A percentile compares a stretch with the other conserved stretches of the same genome.
These are phyloP conservation scores for Omphalotus guepiniiformis DNA, from an alignment of 768 basidiomycete species.

Conservation along the genomic window DNA sequence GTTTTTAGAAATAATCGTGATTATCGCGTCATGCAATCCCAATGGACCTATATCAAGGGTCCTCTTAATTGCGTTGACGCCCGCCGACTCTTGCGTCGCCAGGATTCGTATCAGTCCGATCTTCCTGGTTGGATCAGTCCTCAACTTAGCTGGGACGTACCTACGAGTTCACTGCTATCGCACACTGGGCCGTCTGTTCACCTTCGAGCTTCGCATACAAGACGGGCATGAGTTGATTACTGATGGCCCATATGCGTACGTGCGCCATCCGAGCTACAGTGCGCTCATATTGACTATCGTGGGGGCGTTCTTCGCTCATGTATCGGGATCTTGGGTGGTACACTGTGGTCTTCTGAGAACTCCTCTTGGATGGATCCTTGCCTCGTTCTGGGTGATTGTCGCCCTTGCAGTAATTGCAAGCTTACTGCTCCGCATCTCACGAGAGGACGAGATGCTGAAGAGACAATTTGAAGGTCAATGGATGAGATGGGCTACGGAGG, in stretches of 20 bases:
- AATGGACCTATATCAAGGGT: slow-evolving; percentile 14
- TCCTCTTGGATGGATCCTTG: slow-evolving; percentile 15
- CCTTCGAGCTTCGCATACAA: slow-evolving; percentile 32
- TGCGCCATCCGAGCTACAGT: slow-evolving; percentile 38
- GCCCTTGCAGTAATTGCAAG: slow-evolving; percentile 22
- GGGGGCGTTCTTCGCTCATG: slow-evolving; percentile 22
- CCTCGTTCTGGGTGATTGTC: slow-evolving; percentile 21
- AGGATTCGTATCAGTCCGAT: slow-evolving; percentile 21
- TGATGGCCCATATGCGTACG: slow-evolving; percentile 30
- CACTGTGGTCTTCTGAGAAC: slow-evolving; percentile 28
- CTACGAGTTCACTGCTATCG: slow-evolving; percentile 31
- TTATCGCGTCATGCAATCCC: slow-evolving; percentile 20
- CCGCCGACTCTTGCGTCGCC: slow-evolving; percentile 6
- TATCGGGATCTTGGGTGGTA: slow-evolving; percentile 28
- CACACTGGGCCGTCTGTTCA: slow-evolving; percentile 33
- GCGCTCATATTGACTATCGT: slow-evolving; percentile 28
- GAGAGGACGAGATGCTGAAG: slow-evolving; percentile 32
- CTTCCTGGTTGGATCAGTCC: slow-evolving; percentile 25
- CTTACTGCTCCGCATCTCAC: slow-evolving; percentile 24
- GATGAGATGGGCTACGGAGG: slow-evolving; percentile 27
- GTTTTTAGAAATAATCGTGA: slow-evolving; percentile 25
- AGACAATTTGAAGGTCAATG: slow-evolving; percentile 28
- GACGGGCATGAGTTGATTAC: slow-evolving; percentile 31
- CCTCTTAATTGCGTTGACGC: slow-evolving; percentile 15
- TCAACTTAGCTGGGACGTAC: slow-evolving; percentile 28